Base-by-base conservation (phyloP, 2,329 filamentous ascomycete species). In the Microsporum audouinii region DNA sequence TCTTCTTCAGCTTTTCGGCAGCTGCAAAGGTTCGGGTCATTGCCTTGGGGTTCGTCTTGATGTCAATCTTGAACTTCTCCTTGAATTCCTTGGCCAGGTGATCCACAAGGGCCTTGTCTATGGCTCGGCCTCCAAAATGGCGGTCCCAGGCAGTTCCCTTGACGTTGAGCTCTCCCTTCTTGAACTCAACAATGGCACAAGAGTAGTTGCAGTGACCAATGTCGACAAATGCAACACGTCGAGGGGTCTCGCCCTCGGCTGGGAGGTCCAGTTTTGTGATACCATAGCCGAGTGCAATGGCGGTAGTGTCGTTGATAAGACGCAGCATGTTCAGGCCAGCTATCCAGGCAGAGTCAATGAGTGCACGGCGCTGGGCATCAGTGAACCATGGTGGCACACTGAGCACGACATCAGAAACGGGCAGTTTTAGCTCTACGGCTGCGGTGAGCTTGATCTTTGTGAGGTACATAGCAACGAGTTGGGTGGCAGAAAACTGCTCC, bases 1-100 rank as follows among this genome's bases (percentile, higher is more conserved):
- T 87, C 85, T 97, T 97, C 87, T 99, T 99, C 73, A 95, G 80
- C 83, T 96, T 96, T 83, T 99, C 94, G 60, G 91, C 91, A 61
- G 89, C 91, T 64, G 90, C 86, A 47, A 88, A 83, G 68, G 95
- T 89, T 74, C 94, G 90, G 67, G 91, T 85, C 75, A 87, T 84
- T 62, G 92, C 94, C 80, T 96, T 96, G 67, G 86, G 84, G 79
- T 97, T 94, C 67, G 84, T 86, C 76, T 86, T 84, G 78, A 99
- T 92, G 74, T 97, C 91, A 69, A 97, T 88, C 83, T 95, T 96
- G 85, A 89, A 95, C 78, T 95, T 96, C 77, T 90, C 89, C 80
- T 94, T 89, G 83, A 97, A 99, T 77, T 97, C 91, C 71, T 89
- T 87, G 70, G 88, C 88, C 72, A 99, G 90, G 79, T 97, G 92